Evolutionary conservation across 257 asterid species (phyloP), one percentile per base, ranked within the genome.

Genomic region (Jasminum sambac): DNA sequence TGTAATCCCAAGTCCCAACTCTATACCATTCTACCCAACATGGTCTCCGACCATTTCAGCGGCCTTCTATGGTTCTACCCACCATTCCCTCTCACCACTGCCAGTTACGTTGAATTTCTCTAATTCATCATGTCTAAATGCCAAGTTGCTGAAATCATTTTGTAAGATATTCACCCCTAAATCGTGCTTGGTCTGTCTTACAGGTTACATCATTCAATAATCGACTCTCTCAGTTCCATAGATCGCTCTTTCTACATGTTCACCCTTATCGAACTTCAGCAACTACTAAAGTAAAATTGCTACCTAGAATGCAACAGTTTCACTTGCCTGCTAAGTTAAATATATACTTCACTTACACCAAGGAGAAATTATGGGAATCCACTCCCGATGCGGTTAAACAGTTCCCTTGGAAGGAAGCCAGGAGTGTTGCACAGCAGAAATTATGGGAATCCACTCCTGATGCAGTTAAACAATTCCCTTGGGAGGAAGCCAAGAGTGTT

Each of bases 401-500:
- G 4, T 86, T 86, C 67, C 92, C 88, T n/a, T 90, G 90, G 92
- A 77, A 78, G 76, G 78, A 81, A 79, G 87, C 89, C 19, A 88
- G 70, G 80, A 66, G 30, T 44, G 73, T 69, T 38, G 91, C 82
- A 8, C 64, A 72, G n/a, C n/a, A 76, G 64, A 83, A 82, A 58
- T 21, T 86, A 72, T 67, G 72, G 78, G 70, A 77, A 60, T 4
- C 46, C 42, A n/a, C 76, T 67, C 95, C 88, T 52, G 89, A 66
- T 71, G 66, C 88, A 5, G 69, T 80, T 48, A 84, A 84, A 72
- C 69, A 63, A 2, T 86, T 86, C 67, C 92, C 88, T n/a, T 90
- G 90, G 92, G 78, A 78, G 76, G 78, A 81, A 79, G 87, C 89
- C 19, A 88, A 72, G 80, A 66, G 30, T 44, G 73, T 69, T 38